Evolutionary conservation across 2,329 filamentous ascomycete species (phyloP).

Genomic region (Lachnellula hyalina): DNA sequence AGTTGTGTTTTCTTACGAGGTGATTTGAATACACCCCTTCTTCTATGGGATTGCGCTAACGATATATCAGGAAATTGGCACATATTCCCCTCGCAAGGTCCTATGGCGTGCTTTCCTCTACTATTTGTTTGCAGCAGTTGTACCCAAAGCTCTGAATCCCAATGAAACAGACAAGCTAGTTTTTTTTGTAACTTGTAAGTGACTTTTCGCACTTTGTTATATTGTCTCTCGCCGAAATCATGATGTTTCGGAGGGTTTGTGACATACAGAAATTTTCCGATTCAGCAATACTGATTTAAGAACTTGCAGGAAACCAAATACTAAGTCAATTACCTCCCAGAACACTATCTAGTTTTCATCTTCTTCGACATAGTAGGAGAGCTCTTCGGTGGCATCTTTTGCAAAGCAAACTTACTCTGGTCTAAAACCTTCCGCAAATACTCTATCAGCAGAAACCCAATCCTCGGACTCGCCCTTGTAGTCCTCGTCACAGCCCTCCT

Average conservation of each 20-base stretch:
- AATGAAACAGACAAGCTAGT: slow-evolving; percentile 55
- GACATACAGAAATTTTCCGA: too few species aligned
- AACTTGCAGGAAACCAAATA: slow-evolving; percentile 46
- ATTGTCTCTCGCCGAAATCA: too few species aligned
- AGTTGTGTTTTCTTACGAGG: slow-evolving; percentile 54
- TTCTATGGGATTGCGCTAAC: background rate
- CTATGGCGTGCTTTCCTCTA: slow-evolving; percentile 56
- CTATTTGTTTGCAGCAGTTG: slow-evolving; percentile 49
- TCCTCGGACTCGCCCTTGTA: slow-evolving; percentile 51
- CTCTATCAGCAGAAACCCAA: slow-evolving; percentile 46
- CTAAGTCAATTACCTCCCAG: slow-evolving; percentile 47
- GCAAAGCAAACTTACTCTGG: slow-evolving; percentile 53
- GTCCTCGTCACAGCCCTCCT: slow-evolving; percentile 48
- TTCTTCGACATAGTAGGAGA: slow-evolving; percentile 52
- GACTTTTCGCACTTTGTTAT: too few species aligned
- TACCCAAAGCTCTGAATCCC: slow-evolving; percentile 53
- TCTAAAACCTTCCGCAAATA: slow-evolving; percentile 49
- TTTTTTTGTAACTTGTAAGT: slow-evolving; percentile 43
- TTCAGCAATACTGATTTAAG: too few species aligned
- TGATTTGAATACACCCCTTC: slow-evolving; percentile 7
- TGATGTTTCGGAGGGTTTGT: too few species aligned
- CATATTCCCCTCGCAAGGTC: slow-evolving; percentile 54
- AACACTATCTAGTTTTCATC: slow-evolving; percentile 53
- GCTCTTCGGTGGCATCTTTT: slow-evolving; percentile 54
- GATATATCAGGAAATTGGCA: slow-evolving; percentile 46